These are phyloP conservation scores for Fremontodendron californicum DNA, from an alignment of 345 rosid genomes.

Conservation along the genomic window DNA sequence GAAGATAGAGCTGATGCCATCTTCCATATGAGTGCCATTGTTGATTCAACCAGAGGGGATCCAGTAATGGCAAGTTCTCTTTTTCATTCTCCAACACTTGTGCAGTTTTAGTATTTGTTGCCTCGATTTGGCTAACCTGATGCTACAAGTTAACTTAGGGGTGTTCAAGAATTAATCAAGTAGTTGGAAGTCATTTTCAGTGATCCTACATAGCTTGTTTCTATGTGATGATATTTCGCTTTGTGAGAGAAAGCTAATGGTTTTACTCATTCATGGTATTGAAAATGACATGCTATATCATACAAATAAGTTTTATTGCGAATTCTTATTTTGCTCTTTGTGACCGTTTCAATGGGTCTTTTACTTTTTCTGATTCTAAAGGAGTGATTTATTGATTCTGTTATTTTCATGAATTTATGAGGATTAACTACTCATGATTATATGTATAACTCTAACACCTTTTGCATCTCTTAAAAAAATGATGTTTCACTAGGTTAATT, in stretches of 20 bases:
- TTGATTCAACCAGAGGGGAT: conserved; percentile 51
- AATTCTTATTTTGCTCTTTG: not conserved
- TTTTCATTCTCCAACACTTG: conserved; percentile 12
- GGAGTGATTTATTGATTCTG: not conserved
- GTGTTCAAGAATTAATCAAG: conserved; percentile 2
- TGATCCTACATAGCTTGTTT: not conserved
- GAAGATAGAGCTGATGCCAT: conserved; percentile 66
- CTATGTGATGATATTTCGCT: not conserved
- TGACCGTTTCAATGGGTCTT: not conserved
- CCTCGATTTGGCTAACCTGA: conserved; percentile 10
- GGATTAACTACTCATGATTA: not conserved
- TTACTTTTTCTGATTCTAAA: not conserved
- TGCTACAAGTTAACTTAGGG: conserved; percentile 1
- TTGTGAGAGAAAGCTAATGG: not conserved
- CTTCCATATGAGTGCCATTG: conserved; percentile 45
- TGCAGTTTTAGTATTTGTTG: not conserved
- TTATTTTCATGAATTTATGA: not conserved
- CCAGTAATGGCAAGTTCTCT: conserved; percentile 57
- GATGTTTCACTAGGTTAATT: not conserved
- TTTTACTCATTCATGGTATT: not conserved
- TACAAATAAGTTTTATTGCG: not conserved
- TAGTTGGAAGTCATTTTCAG: not conserved
- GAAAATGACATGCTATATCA: not conserved
- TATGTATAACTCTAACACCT: not conserved
- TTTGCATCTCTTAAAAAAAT: conserved; percentile 2